A percentile compares a stretch with the other conserved stretches of the same genome.
Conservation (phyloP, 345 rosid species). For the Ceriops tagal region DNA sequence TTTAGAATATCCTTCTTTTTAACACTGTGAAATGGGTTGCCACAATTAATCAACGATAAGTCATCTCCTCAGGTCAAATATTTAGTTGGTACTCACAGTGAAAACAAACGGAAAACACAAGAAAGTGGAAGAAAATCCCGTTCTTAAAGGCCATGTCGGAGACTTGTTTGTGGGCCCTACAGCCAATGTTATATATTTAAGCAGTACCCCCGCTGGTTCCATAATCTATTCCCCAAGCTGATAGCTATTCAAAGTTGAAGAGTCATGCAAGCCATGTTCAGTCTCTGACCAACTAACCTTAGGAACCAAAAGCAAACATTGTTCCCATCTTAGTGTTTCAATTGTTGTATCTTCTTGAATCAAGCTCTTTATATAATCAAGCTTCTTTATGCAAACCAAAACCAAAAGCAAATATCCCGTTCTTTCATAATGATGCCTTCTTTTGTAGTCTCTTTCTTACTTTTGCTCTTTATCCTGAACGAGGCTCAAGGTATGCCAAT, state of each 20-base stretch:
- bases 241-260: not conserved
- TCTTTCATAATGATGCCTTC: conserved; percentile 15
- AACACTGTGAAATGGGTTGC: not conserved
- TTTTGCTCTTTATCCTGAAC: conserved; percentile 4
- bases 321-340: not conserved
- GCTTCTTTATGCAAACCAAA: too few relatives aligned
- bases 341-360: not conserved
- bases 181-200: conserved; percentile 2
- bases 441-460: conserved; percentile 5
- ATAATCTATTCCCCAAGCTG: not conserved
- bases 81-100: not conserved
- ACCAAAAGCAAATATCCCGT: too few relatives aligned
- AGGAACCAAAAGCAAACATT: not conserved
- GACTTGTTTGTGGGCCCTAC: conserved; percentile 3
- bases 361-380: too few relatives aligned
- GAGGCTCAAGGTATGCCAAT: conserved; percentile 7
- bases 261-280: not conserved
- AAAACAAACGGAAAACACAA: conserved; percentile 13
- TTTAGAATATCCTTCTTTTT: not conserved
- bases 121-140: conserved; percentile 14
- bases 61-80: not conserved
- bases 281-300: not conserved
- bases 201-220: not conserved
- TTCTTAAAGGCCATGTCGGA: conserved; percentile 9
- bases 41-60: conserved; percentile 13